Conservation (phyloP, 768 basidiomycete species). For the Mycena filopes region DNA sequence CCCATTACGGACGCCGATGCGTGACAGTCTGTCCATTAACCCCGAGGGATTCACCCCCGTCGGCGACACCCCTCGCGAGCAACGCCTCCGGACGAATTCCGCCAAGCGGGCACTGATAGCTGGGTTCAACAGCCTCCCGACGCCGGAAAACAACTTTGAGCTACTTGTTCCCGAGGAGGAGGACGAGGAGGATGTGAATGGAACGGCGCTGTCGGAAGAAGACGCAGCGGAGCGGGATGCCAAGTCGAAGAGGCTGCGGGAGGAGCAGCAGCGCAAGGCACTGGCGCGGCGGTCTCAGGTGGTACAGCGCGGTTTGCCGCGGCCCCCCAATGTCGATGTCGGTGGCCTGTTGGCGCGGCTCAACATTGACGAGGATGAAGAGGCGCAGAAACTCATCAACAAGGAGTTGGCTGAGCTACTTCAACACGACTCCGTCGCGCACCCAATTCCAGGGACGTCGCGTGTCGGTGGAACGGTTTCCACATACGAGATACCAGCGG, state of each 20-base stretch:
- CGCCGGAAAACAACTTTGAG: slow-evolving; percentile 98
- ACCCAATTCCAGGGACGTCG: slow-evolving; percentile 90
- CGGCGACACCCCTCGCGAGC: slow-evolving; percentile 82
- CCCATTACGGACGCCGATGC: slow-evolving; percentile 93
- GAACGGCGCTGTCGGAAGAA: slow-evolving; percentile 64
- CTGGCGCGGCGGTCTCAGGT: slow-evolving; percentile 85
- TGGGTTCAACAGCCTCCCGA: slow-evolving; percentile 86
- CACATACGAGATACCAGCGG: slow-evolving; percentile 77
- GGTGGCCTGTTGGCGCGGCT: slow-evolving; percentile 70
- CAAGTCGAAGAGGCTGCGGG: slow-evolving; percentile 66
- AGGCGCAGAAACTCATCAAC: slow-evolving; percentile 75
- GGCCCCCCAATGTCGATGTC: slow-evolving; percentile 86
- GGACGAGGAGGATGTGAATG: slow-evolving; percentile 65
- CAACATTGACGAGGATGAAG: slow-evolving; percentile 57
- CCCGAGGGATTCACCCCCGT: slow-evolving; percentile 65
- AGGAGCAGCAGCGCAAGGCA: slow-evolving; percentile 82
- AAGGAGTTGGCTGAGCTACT: slow-evolving; percentile 82
- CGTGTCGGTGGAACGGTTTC: slow-evolving; percentile 79
- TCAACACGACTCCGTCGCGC: slow-evolving; percentile 86
- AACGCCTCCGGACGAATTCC: slow-evolving; percentile 67
- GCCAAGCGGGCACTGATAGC: slow-evolving; percentile 82
- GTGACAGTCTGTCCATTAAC: slow-evolving; percentile 93
- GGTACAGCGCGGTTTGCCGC: slow-evolving; percentile 85
- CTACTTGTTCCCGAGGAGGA: slow-evolving; percentile 92
- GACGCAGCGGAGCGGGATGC: slow-evolving; percentile 96